Evolutionary conservation across 192 early-diverging fungal genomes (phyloP), one percentile per base, ranked within the genome.

Genomic region (Coemansia asiatica): DNA sequence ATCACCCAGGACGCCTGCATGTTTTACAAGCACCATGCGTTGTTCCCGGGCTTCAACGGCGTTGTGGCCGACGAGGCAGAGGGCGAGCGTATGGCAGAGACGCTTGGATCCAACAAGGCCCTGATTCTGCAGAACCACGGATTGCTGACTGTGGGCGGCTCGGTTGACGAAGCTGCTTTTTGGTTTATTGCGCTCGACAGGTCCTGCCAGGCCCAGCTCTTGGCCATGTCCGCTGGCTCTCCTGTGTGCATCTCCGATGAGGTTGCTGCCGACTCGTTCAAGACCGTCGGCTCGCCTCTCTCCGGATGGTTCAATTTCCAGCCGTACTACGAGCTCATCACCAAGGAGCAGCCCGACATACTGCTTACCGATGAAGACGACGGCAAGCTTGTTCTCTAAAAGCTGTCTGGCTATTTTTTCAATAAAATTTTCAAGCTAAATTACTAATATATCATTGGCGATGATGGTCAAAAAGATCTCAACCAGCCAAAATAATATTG

Each of bases 1-100:
- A 83, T 88, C 35, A 82, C 84, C 49, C 87, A 88, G 67, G 87
- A 88, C 28, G 80, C 87, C 1, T 88, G 87, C 50, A 80, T 82
- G 35, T 88, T 88, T 59, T 88, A 79, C 60, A 61, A 85, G 0
- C 59, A 77, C 57, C 87, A 88, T 38, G 67, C 71, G 33, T 16
- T 88, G 28, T 82, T 83, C 31, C 76, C 85, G 1, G 74, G 83
- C 6, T 88, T 81, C 40, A 79, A 81, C 36, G 87, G 87, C 22
- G 82, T 88, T 1, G 84, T 88, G 19, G 81, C 72, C 56, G 83
- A 83, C 27, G 68, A 67, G 48, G 83, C 67, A n/a, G 87, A 88
- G 74, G 87, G 87, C 12, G 64, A 80, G 56, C 68, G 69, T 1
- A 76, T 88, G 61, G 83, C 79, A 0, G 40, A 83, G 35, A 71